phyloP scores from a whole-genome alignment of 2,329 filamentous ascomycete genomes.

The Talaromyces verruculosus region DNA sequence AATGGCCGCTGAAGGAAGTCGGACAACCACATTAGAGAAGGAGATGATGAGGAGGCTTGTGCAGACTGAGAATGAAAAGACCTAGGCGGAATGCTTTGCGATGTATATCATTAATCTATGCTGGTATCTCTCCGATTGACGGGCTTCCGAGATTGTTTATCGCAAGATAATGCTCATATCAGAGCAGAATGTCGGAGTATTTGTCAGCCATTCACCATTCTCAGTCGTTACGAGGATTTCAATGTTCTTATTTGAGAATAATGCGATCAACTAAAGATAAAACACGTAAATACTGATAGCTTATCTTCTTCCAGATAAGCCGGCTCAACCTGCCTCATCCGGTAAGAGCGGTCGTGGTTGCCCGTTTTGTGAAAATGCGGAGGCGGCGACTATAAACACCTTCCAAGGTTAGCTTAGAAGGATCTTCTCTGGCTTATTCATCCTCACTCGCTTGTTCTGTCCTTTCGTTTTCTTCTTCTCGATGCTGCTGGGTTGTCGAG shows the following conservation, averaged over 20 bases:
- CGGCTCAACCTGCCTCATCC: constrained; percentile 14
- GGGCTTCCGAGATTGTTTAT: not conserved
- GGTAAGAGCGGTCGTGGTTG: constrained; percentile 6
- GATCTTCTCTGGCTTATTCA: not conserved
- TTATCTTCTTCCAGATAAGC: not conserved
- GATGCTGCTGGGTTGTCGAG: not conserved
- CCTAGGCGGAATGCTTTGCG: not conserved
- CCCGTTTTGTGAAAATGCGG: constrained; percentile 16
- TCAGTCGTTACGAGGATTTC: not conserved
- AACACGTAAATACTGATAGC: not conserved
- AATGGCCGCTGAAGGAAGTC: not conserved
- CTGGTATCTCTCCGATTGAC: not conserved
- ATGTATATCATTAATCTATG: not conserved
- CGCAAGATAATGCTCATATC: not conserved
- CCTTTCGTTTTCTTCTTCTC: not conserved
- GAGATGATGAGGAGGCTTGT: constrained; percentile 14
- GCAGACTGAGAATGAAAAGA: not conserved
- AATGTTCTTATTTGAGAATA: not conserved
- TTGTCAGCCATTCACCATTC: not conserved
- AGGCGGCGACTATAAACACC: constrained; percentile 14
- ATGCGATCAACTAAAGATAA: not conserved
- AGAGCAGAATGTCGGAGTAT: not conserved
- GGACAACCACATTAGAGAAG: not conserved
- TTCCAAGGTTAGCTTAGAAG: not conserved
- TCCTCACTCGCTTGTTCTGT: not conserved